These are phyloP conservation scores for Sisymbrium altissimum DNA, from an alignment of 345 rosid species.

Conservation along the genomic window DNA sequence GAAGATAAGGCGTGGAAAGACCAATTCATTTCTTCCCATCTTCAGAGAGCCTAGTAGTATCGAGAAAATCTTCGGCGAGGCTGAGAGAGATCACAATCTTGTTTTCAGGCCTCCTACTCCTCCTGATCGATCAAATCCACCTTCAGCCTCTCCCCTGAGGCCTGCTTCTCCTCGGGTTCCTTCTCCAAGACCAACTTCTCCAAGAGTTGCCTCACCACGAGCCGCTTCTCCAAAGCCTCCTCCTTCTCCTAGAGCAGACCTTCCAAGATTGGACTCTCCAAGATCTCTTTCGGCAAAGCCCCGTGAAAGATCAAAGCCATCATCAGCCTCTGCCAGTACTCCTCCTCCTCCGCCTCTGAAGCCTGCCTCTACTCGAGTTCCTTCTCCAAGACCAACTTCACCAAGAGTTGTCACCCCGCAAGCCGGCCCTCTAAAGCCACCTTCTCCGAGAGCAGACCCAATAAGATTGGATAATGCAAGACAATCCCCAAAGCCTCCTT, in stretches of 20 bases:
- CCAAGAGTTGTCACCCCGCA: conserved; percentile 49
- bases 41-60: conserved; percentile 93
- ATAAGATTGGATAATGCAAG: conserved; percentile 30
- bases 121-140: conserved; percentile 21
- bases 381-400: conserved; percentile 41
- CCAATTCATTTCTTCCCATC: conserved; percentile 77
- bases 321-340: conserved; percentile 32
- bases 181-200: conserved; percentile 37
- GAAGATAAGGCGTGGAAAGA: conserved; percentile 68
- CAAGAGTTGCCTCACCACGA: conserved; percentile 36
- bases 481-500: conserved; percentile 16
- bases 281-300: conserved; percentile 46
- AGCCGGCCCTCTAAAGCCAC: conserved; percentile 38
- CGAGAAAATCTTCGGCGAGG: conserved; percentile 89
- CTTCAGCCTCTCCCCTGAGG: conserved; percentile 24
- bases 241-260: conserved; percentile 17
- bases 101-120: conserved; percentile 66
- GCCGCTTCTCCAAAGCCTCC: conserved; percentile 44
- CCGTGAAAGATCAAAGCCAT: conserved; percentile 20
- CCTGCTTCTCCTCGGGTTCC: conserved; percentile 25
- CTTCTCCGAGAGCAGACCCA: conserved; percentile 57
- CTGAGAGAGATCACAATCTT: conserved; percentile 79
- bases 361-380: conserved; percentile 32
- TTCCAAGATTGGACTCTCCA: conserved; percentile 5
- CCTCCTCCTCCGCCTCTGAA: conserved; percentile 44